A percentile compares a stretch with the other conserved stretches of the same genome.
Evolutionary conservation across 768 basidiomycete species (phyloP).

Genomic region (Russula foetens): DNA sequence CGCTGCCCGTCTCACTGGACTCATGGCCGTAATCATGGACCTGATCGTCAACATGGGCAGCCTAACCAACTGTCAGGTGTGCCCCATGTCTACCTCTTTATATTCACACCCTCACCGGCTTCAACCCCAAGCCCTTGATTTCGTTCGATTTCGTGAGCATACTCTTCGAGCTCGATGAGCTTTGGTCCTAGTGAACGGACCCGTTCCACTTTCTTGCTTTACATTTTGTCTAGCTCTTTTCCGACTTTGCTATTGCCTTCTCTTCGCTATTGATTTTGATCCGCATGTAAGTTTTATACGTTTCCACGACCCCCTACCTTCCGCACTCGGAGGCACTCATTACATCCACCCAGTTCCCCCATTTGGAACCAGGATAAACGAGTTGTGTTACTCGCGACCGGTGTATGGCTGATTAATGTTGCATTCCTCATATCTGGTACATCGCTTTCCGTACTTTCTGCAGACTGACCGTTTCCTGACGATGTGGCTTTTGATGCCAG

Average conservation of each 20-base stretch:
- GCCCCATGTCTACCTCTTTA: neutral
- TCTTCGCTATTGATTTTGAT: neutral
- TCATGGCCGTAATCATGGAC: neutral
- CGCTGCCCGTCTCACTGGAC: neutral
- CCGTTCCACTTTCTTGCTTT: too few species aligned
- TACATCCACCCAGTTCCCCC: too few species aligned
- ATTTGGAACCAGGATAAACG: too few species aligned
- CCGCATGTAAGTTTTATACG: too few species aligned
- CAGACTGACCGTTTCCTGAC: too few species aligned
- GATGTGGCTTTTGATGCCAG: too few species aligned
- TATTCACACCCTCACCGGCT: neutral
- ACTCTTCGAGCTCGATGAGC: neutral
- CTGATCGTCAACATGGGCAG: neutral
- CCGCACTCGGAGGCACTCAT: too few species aligned
- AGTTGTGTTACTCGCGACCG: too few species aligned
- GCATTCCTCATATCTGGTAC: too few species aligned
- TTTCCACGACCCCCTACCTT: too few species aligned
- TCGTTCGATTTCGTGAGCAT: neutral
- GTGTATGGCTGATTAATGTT: too few species aligned
- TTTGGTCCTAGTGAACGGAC: neutral
- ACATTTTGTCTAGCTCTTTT: neutral
- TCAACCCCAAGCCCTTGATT: neutral
- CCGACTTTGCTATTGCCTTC: neutral
- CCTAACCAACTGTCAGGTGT: neutral
- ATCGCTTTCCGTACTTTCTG: too few species aligned